These are phyloP conservation scores for Strombidium stylifer DNA, from an alignment of 73 alveolate genomes.

Conservation along the genomic window DNA sequence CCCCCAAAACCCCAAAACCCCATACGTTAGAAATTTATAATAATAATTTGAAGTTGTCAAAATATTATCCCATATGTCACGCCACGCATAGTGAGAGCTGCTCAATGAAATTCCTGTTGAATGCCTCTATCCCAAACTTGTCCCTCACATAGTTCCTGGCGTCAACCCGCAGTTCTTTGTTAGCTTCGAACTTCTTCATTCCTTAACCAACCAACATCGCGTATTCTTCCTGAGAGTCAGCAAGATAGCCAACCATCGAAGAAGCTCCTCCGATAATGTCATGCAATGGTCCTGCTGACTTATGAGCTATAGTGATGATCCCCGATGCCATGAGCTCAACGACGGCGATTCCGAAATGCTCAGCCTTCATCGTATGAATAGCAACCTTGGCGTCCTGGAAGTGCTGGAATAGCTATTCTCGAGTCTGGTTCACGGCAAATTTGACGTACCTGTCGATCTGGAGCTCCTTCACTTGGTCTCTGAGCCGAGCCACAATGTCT, in stretches of 20 bases:
- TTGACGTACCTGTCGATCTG: constrained; percentile 51
- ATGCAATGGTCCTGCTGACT: constrained; percentile 97
- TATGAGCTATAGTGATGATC: constrained; percentile 92
- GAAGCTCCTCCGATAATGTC: constrained; percentile 80
- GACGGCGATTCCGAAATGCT: constrained; percentile 95
- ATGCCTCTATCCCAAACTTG: constrained; percentile 12
- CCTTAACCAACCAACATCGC: constrained; percentile 26
- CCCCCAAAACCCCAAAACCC: too few species aligned
- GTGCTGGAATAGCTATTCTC: constrained; percentile 54
- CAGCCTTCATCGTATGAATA: constrained; percentile 92
- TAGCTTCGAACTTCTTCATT: constrained; percentile 7
- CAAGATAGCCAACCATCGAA: constrained; percentile 72
- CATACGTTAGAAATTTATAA: too few species aligned
- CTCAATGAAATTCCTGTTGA: constrained; percentile 9
- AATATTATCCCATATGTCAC: too few species aligned
- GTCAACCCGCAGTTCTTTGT: neutral
- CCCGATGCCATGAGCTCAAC: constrained; percentile 98
- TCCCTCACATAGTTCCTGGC: constrained; percentile 22
- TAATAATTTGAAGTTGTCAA: too few species aligned
- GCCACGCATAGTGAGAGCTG: neutral
- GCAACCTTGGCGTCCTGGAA: constrained; percentile 84
- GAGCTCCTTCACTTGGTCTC: constrained; percentile 36
- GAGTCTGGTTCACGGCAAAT: constrained; percentile 71
- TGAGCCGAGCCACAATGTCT: constrained; percentile 45
- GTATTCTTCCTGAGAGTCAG: constrained; percentile 68